Evolutionary conservation across 2,329 filamentous ascomycete genomes (phyloP), one percentile per base, ranked within the genome.

Genomic region (Arthrinium phaeospermum): DNA sequence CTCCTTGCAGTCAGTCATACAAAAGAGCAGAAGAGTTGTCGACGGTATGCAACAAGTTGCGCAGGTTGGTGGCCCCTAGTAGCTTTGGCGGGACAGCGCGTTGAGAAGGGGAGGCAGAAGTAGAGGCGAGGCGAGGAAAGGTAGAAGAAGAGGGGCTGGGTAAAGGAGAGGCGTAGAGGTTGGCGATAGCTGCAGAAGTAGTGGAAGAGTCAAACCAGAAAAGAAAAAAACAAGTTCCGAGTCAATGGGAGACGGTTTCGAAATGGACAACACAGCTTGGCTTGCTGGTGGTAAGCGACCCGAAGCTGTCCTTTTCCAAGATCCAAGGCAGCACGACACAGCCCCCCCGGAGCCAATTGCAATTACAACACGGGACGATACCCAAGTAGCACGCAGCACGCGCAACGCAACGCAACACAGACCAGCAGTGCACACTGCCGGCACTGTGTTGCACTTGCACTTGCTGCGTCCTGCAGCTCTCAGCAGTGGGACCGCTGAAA

Each of bases 111-210:
- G 10, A 19, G 16, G 22, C 19, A n/a, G 57, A n/a, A 41, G 57
- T 41, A 64, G 30, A 61, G 30, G 30, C 7, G 24, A 45, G 19
- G 34, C n/a, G 41, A 47, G 41, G 67, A 46, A 46, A 70, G 46
- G 44, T 24, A 41, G 68, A 70, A 47, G 68, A 53, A 24, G 44
- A 67, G 27, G 30, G 53, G 69, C 22, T 61, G 49, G 53, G 53
- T 19, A 61, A 67, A 44, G n/a, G 47, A 46, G n/a, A 45, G 47
- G 51, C 49, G 57, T 46, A 53, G 57, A 49, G 53, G 51, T 49
- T 61, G 57, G 69, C 34, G 69, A 71, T 61, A 71, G 69, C 69
- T 67, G 57, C 51, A 46, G 69, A 71, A 67, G 49, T 51, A 61
- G 51, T n/a, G 19, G 34, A 41, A 64, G 57, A 41, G 34, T 64